These are phyloP conservation scores for Dichotomopilus funicola DNA, from an alignment of 2,329 filamentous ascomycete species.

Conservation along the genomic window DNA sequence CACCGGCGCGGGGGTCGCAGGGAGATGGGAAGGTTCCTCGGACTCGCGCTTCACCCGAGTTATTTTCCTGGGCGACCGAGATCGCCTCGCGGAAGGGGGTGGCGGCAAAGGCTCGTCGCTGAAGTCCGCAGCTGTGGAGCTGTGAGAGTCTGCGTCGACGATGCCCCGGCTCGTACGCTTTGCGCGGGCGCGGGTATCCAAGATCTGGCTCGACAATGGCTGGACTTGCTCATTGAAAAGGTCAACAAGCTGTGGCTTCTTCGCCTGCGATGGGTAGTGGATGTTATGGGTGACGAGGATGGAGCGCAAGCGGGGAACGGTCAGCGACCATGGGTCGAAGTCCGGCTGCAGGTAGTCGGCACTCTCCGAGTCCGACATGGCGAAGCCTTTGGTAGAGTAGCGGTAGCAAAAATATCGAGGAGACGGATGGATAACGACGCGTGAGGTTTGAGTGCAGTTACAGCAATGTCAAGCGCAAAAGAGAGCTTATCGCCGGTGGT, in stretches of 20 bases:
- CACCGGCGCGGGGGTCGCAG: slow-evolving; percentile 29
- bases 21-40: slow-evolving; percentile 40
- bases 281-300: slow-evolving; percentile 88
- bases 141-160: slow-evolving; percentile 59
- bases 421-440: not conserved
- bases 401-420: not conserved
- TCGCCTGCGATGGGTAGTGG: slow-evolving; percentile 78
- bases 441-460: not conserved
- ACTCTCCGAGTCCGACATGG: slow-evolving; percentile 59
- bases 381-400: slow-evolving; percentile 11
- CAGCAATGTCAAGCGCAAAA: not conserved
- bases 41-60: slow-evolving; percentile 44
- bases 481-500: not conserved
- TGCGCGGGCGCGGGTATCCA: slow-evolving; percentile 67
- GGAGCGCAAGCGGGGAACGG: slow-evolving; percentile 79
- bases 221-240: slow-evolving; percentile 75
- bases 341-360: slow-evolving; percentile 78
- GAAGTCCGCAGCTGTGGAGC: slow-evolving; percentile 43
- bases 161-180: slow-evolving; percentile 88
- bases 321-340: slow-evolving; percentile 79
- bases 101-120: slow-evolving; percentile 49
- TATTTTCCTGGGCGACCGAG: slow-evolving; percentile 50
- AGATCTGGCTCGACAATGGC: slow-evolving; percentile 69
- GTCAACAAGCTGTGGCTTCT: slow-evolving; percentile 81
- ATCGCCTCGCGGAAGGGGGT: slow-evolving; percentile 43